Evolutionary conservation across 257 asterid species (phyloP).

Genomic region (Eucommia ulmoides): DNA sequence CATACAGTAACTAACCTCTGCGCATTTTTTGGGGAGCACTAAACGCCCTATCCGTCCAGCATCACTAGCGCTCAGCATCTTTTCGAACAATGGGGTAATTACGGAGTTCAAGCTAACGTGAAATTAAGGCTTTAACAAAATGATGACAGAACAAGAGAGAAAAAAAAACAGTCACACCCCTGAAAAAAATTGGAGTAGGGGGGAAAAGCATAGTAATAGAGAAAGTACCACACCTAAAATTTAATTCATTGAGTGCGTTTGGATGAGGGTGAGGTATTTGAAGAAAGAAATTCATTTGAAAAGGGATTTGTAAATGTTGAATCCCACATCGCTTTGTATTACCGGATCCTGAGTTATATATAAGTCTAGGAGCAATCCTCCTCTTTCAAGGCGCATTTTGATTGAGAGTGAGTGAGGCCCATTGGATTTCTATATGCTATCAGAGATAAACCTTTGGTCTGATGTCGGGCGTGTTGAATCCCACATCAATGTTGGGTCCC

Average conservation of each 20-base stretch:
- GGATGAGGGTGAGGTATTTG: not conserved
- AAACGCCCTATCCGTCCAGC: slow-evolving; percentile 92
- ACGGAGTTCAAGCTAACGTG: slow-evolving; percentile 49
- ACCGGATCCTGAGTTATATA: no score
- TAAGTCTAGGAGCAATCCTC: no score
- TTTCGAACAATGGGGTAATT: slow-evolving; percentile 82
- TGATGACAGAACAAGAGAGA: no score
- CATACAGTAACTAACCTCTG: slow-evolving; percentile 79
- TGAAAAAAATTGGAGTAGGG: not conserved
- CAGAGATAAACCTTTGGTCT: no score
- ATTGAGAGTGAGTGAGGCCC: no score
- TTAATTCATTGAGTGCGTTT: not conserved
- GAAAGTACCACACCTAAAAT: not conserved
- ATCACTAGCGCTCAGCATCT: slow-evolving; percentile 90
- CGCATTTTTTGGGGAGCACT: slow-evolving; percentile 90
- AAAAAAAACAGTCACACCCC: not conserved
- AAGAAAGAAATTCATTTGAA: not conserved
- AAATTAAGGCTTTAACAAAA: slow-evolving; percentile 36
- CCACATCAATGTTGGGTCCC: not conserved
- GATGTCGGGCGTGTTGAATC: no score
- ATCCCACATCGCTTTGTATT: not conserved
- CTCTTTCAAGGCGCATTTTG: no score
- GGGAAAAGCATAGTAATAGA: slow-evolving; percentile 10
- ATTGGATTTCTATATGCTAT: no score
- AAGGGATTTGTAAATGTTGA: not conserved